Evolutionary conservation across 164 flowering plant species (phyloP), one percentile per base, ranked within the genome.

Genomic region (Cinnamomum micranthum): DNA sequence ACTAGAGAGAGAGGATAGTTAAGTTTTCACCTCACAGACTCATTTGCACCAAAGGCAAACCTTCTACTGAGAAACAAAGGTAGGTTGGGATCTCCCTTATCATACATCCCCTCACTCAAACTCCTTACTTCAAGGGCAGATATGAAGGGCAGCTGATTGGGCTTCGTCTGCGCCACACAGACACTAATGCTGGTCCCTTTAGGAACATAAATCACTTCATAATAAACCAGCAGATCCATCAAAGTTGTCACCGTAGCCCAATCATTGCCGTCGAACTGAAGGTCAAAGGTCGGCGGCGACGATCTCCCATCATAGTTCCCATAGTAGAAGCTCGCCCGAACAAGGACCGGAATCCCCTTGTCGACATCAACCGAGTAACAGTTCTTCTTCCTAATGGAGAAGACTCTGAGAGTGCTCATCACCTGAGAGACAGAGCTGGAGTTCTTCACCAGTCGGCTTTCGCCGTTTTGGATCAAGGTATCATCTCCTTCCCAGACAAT

Each of bases 121-220:
- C 74, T 58, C 47, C 81, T 78, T 10, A 84, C 74, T 79, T 86
- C 86, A 47, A 86, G 73, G 0, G 87, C 74, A 0, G 87, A 83
- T n/a, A 87, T 82, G 59, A 86, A 84, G 4, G 90, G 88, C n/a
- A 81, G 47, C 71, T 84, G 77, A 51, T 80, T 68, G 0, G 81
- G 71, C 35, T 70, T 6, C 24, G 86, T 84, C 60, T 82, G 87
- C 2, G 84, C 87, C 41, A 68, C 50, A 25, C 78, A 75, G 11
- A 76, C 76, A 51, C 76, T 76, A 6, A 70, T 69, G 41, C 25
- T 35, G 7, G 17, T 65, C 4, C 78, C 67, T 23, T 64, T 68
- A 31, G 60, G 47, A 7, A 50, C 70, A 47, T 73, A 63, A 17
- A 76, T 69, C 71, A 73, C 66, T 66, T 79, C 81, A 0, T 68